A percentile compares a stretch with the other conserved stretches of the same genome.
Evolutionary conservation across 2,329 filamentous ascomycete genomes (phyloP).

Genomic region (Sporothrix phasma): DNA sequence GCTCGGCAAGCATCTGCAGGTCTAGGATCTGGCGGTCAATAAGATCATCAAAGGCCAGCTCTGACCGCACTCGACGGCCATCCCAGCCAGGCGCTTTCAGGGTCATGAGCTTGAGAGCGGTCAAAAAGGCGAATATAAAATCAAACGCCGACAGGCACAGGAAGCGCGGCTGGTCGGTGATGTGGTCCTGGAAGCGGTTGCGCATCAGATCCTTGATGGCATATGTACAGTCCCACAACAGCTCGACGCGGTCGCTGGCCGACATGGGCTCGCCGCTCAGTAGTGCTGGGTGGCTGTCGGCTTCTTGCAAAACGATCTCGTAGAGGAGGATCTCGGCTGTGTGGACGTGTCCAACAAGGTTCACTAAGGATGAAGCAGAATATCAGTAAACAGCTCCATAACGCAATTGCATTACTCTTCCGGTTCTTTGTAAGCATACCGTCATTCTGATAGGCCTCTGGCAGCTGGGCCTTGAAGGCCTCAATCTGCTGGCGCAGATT

Average conservation of each 20-base stretch:
- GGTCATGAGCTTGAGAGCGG: constrained; percentile 37
- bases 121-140: constrained; percentile 38
- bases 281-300: constrained; percentile 21
- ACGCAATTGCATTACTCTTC: no score
- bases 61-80: constrained; percentile 26
- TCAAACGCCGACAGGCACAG: constrained; percentile 38
- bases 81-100: constrained; percentile 39
- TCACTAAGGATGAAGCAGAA: constrained; percentile 23
- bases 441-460: background rate
- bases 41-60: constrained; percentile 28
- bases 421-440: background rate
- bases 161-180: constrained; percentile 29
- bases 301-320: constrained; percentile 36
- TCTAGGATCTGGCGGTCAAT: constrained; percentile 26
- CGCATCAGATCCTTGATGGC: constrained; percentile 33
- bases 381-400: background rate
- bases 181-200: constrained; percentile 20
- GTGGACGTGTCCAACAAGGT: constrained; percentile 33
- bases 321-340: constrained; percentile 39
- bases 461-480: constrained; percentile 17
- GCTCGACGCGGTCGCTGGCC: constrained; percentile 32
- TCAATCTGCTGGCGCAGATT: constrained; percentile 37
- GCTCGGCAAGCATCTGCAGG: constrained; percentile 23
- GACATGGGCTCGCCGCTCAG: constrained; percentile 24
- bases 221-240: constrained; percentile 37